A percentile compares a stretch with the other conserved stretches of the same genome.
These are phyloP conservation scores for Coemansia sp. DNA, from an alignment of 192 early-diverging fungal species.

Conservation along the genomic window DNA sequence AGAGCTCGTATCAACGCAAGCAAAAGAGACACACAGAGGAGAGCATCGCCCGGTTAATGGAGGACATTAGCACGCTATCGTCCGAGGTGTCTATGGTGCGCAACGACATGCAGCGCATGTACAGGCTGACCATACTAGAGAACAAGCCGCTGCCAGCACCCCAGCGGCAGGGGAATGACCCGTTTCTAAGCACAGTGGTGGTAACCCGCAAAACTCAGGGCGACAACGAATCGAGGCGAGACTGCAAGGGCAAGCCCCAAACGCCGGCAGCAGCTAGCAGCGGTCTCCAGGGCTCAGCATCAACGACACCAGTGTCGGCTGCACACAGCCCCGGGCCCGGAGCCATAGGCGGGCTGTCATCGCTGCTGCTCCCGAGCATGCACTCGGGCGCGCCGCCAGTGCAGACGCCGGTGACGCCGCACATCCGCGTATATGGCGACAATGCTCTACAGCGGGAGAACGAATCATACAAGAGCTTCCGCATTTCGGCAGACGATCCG, in stretches of 20 bases:
- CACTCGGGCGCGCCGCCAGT: constrained; percentile 16
- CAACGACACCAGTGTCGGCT: constrained; percentile 22
- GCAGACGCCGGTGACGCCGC: constrained; percentile 48
- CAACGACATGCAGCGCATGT: constrained; percentile 52
- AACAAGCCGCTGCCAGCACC: constrained; percentile 52
- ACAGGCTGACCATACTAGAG: constrained; percentile 44
- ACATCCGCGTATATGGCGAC: constrained; percentile 85
- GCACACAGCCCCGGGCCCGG: constrained; percentile 36
- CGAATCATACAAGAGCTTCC: constrained; percentile 85
- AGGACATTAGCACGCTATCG: constrained; percentile 42
- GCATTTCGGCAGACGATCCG: constrained; percentile 76
- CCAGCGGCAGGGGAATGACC: constrained; percentile 27
- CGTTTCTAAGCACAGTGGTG: constrained; percentile 29
- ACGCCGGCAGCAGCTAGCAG: not conserved
- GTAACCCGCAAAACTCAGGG: constrained; percentile 28
- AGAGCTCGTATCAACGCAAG: constrained; percentile 46
- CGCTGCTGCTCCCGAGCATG: constrained; percentile 32
- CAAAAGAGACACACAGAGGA: constrained; percentile 47
- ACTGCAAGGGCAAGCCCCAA: constrained; percentile 18
- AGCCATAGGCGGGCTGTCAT: constrained; percentile 21
- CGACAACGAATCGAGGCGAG: constrained; percentile 35
- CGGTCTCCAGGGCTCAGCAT: constrained; percentile 8
- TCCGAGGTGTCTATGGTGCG: constrained; percentile 38
- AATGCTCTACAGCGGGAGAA: constrained; percentile 61
- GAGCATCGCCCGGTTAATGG: constrained; percentile 41